Evolutionary conservation across 345 rosid species (phyloP).

Genomic region (Punica granatum): DNA sequence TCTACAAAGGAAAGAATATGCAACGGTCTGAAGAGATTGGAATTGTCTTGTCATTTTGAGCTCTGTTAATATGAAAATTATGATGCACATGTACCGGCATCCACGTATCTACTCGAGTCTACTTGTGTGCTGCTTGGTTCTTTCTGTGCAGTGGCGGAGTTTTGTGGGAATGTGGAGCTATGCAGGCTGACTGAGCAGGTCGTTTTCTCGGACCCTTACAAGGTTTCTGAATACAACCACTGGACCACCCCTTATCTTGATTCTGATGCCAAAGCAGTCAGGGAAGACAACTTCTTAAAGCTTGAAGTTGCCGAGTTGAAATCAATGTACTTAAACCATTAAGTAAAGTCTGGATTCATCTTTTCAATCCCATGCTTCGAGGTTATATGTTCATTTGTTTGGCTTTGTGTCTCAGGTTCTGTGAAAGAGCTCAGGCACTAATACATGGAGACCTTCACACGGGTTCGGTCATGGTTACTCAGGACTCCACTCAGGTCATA

Average conservation of each 20-base stretch:
- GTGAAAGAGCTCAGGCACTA: constrained; percentile 91
- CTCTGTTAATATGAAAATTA: neutral
- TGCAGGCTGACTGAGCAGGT: constrained; percentile 94
- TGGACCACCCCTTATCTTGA: constrained; percentile 91
- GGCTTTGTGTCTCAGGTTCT: constrained; percentile 48
- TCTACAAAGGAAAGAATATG: neutral
- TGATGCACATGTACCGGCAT: neutral
- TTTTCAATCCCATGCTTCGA: neutral
- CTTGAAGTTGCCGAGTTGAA: constrained; percentile 80
- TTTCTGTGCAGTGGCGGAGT: constrained; percentile 1
- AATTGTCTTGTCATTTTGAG: neutral
- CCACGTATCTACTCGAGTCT: neutral
- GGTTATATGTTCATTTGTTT: neutral
- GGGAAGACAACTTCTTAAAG: constrained; percentile 62
- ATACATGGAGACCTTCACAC: constrained; percentile 98
- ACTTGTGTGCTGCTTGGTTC: neutral
- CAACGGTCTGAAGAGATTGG: neutral
- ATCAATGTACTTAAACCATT: constrained; percentile 46
- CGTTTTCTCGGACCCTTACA: constrained; percentile 91
- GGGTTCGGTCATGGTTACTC: constrained; percentile 86
- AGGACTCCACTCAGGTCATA: constrained; percentile 77
- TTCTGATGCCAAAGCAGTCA: constrained; percentile 67
- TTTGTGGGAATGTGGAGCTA: constrained; percentile 89
- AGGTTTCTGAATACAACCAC: constrained; percentile 57
- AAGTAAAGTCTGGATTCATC: neutral